Base-by-base conservation (phyloP, 179 eudicot species). In the Silene coronaria region DNA sequence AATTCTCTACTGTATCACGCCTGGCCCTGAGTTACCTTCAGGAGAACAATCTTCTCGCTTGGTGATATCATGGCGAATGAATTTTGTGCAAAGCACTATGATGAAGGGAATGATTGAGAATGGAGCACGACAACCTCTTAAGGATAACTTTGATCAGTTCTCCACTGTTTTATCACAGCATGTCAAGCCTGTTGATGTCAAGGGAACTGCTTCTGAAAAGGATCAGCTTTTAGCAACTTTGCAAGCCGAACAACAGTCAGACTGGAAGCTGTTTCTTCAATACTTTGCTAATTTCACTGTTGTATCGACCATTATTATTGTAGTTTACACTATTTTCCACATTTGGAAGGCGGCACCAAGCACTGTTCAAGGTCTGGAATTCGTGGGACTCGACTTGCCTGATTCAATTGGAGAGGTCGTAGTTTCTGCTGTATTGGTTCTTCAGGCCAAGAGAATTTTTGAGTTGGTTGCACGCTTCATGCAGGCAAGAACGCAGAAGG, bases 361-460 rank as follows among this genome's bases (percentile, higher is more conserved):
- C 53, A 68, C 85, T 51, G 76, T 89, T 77, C 96, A 93, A 81
- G 98, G 98, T 67, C 97, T 94, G 45, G 97, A 94, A 85, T 92
- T 94, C 87, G 92, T 84, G 72, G 98, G 98, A 45, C 85, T 94
- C 36, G 98, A 94, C 83, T 81, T 94, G 85, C 98, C 98, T 22
- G 98, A 94, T 83, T 92, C 97, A 59, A 86, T 94, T 70, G 98
- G 98, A 42, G 98, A 94, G 83, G 79, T 94, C 57, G 82, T 94
- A 65, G 91, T 88, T 12, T 84, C 92, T 66, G 92, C 91, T 76
- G 85, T 95, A 66, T 77, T 95, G 80, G 93, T 89, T 84, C 90
- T 95, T 75, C 96, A 87, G 83, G 91, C 88, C 59, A 79, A 89
- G 80, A 80, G 93, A 69, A 82, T 86, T 72, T 80, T 92, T 76